Base-by-base conservation (phyloP, 805 yeast species). In the Myxozyma nipponensis region DNA sequence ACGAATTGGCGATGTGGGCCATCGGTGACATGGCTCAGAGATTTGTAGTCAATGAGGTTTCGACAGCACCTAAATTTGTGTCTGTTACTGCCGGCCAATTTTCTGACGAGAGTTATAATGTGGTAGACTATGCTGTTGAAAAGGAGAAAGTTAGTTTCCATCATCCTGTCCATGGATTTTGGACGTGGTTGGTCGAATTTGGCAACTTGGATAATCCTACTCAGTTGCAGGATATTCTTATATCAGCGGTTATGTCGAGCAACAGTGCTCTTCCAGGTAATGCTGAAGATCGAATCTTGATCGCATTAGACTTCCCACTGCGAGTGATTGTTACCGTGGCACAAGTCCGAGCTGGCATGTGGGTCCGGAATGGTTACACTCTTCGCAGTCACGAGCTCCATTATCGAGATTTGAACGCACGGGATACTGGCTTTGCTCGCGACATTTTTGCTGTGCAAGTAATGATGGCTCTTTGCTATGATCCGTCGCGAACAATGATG, bases 351-450 rank as follows among this genome's bases (percentile, higher is more conserved):
- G 81, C 85, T 0, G 96, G 96, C 0, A 77, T 84, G 49, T 91
- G 98, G 98, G 96, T 91, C 0, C 77, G 98, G 62, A 91, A 91
- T 67, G 98, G 98, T 0, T 77, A 79, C 51, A 83, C 90, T 37
- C 81, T 88, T 3, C 75, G 84, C 37, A 81, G 82, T 23, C 98
- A 91, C 63, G 74, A 85, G 56, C 84, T 82, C 58, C 81, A 89
- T 49, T 91, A 91, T 65, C 77, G 84, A 36, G 83, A 79, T 51
- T 77, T 89, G 10, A 85, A 88, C 3, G 74, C 90, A 44, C 73
- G 97, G 47, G 97, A 90, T 56, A 79, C 80, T 53, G 95, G 96
- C 0, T 90, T 76, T 63, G 73, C 81, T 59, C 76, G 95, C 58
- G 98, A 93, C 61, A 64, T 91, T 19, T 85, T 77, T 63, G 70